A percentile compares a stretch with the other conserved stretches of the same genome.
phyloP scores from a whole-genome alignment of 495 filamentous ascomycete species.

The Aspergillus avenaceus region DNA sequence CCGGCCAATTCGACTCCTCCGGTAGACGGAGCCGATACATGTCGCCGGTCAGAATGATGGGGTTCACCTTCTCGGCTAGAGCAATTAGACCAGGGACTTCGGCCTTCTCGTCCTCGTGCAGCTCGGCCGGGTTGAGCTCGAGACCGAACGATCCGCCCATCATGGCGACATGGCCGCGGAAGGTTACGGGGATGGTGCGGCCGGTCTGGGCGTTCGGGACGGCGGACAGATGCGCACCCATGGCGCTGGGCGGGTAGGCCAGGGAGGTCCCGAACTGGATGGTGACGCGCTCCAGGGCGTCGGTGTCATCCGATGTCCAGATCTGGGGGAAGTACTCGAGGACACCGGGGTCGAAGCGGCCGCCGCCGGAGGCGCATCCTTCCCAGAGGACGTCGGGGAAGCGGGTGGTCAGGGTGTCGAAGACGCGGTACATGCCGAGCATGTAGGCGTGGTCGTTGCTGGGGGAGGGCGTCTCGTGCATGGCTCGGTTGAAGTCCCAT shows the following conservation, averaged over 20 bases:
- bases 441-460: constrained; percentile 48
- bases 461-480: constrained; percentile 47
- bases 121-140: constrained; percentile 45
- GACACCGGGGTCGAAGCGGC: constrained; percentile 50
- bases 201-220: constrained; percentile 50
- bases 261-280: constrained; percentile 54
- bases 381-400: constrained; percentile 55
- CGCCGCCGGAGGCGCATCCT: constrained; percentile 54
- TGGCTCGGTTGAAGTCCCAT: constrained; percentile 56
- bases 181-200: constrained; percentile 42
- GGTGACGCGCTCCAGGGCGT: constrained; percentile 46
- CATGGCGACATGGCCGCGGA: constrained; percentile 53
- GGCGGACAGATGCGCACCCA: constrained; percentile 53
- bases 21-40: constrained; percentile 49
- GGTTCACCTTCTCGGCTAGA: constrained; percentile 46
- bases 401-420: constrained; percentile 45
- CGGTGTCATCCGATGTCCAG: constrained; percentile 56
- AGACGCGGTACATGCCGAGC: constrained; percentile 51
- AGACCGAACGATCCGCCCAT: constrained; percentile 57
- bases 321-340: constrained; percentile 55
- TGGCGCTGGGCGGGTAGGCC: constrained; percentile 50
- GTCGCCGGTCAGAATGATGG: constrained; percentile 46
- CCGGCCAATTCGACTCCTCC: constrained; percentile 52
- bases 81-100: constrained; percentile 42
- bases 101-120: constrained; percentile 38